Conservation (phyloP, 2,329 filamentous ascomycete species). For the Paraphaeosphaeria sporulosa region DNA sequence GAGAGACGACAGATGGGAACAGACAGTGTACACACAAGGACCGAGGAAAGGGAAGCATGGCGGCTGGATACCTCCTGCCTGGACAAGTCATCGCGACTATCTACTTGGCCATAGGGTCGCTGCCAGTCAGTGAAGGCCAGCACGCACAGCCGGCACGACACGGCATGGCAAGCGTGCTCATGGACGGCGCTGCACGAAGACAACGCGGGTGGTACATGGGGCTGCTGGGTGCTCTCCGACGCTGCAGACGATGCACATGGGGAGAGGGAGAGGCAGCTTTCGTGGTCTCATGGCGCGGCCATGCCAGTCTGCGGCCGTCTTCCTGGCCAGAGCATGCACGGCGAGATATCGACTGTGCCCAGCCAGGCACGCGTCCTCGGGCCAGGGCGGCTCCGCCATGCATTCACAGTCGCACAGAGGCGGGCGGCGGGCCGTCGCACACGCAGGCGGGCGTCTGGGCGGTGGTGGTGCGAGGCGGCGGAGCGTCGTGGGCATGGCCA, state of each 20-base stretch:
- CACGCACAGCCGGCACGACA: background rate
- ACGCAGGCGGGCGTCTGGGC: too few species aligned
- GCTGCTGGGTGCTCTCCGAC: background rate
- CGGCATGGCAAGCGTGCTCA: background rate
- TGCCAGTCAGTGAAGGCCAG: background rate
- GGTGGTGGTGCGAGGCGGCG: background rate
- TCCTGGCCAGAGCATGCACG: background rate
- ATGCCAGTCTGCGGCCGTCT: too few species aligned
- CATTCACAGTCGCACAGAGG: constrained; percentile 21
- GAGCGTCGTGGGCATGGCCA: background rate
- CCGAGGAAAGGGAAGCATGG: constrained; percentile 11
- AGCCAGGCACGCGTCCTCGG: constrained; percentile 24
- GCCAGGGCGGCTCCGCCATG: constrained; percentile 11
- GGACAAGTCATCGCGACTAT: constrained; percentile 13
- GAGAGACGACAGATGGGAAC: constrained; percentile 5
- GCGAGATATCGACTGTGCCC: constrained; percentile 32
- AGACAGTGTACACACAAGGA: background rate
- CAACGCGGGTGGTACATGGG: background rate
- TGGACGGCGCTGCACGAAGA: background rate
- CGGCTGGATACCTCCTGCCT: constrained; percentile 11
- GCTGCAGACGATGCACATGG: too few species aligned
- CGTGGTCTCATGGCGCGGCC: too few species aligned
- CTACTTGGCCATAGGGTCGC: background rate
- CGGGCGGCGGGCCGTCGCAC: background rate
- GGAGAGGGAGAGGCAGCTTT: background rate